Evolutionary conservation across 805 yeast species (phyloP).

Genomic region (Candida schatavii): DNA sequence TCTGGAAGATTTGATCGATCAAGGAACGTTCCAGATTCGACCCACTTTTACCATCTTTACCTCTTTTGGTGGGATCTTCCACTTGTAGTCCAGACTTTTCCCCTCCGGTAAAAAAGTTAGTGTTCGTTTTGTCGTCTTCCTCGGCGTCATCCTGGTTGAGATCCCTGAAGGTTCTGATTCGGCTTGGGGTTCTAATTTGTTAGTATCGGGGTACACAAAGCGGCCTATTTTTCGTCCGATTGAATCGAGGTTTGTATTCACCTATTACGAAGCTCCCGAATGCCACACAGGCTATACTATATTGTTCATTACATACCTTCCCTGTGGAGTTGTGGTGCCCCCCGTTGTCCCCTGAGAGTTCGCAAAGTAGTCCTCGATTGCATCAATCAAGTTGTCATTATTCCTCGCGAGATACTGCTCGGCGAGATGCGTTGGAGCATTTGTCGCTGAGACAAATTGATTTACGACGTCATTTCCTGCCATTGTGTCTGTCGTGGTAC

Average conservation of each 20-base stretch:
- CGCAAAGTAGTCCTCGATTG: conserved; percentile 42
- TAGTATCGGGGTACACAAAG: too few relatives aligned
- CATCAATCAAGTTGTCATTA: conserved; percentile 33
- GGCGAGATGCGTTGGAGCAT: conserved; percentile 32
- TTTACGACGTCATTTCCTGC: conserved; percentile 21
- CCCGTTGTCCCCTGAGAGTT: conserved; percentile 8
- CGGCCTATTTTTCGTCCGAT: too few relatives aligned
- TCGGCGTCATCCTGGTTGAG: conserved; percentile 38
- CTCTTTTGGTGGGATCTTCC: conserved; percentile 59
- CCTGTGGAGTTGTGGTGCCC: not conserved
- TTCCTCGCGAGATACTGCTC: conserved; percentile 39
- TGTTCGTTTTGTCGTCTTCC: conserved; percentile 52
- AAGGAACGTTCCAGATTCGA: conserved; percentile 38
- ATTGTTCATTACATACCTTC: conserved; percentile 11
- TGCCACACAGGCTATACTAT: not conserved
- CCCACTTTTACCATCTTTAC: not conserved
- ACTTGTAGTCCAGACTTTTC: conserved; percentile 80
- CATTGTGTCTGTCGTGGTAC: too few relatives aligned
- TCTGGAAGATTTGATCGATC: conserved; percentile 65
- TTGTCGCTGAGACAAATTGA: conserved; percentile 36
- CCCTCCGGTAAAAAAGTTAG: conserved; percentile 62
- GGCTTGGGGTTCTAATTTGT: conserved; percentile 13
- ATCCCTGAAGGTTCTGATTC: conserved; percentile 38
- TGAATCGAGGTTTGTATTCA: conserved; percentile 2
- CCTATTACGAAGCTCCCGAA: not conserved